Evolutionary conservation across 495 filamentous ascomycete species (phyloP).

Genomic region (Penicillium ucsense): DNA sequence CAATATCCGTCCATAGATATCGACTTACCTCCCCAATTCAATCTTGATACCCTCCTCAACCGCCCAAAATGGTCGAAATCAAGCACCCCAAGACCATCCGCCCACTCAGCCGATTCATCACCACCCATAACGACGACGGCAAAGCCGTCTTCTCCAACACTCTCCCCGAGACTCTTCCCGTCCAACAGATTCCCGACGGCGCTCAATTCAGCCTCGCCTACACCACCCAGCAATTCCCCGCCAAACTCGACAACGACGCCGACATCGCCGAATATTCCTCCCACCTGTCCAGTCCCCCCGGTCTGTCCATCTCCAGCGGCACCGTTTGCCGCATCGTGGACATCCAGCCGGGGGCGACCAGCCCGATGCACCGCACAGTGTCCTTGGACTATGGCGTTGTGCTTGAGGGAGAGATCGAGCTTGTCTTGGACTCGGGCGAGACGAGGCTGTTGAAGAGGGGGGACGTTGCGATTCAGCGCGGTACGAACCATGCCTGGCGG

Average conservation of each 20-base stretch:
- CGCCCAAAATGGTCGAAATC: slow-evolving; percentile 6
- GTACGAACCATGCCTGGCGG: slow-evolving; percentile 33
- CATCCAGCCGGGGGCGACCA: slow-evolving; percentile 54
- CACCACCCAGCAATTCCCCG: slow-evolving; percentile 45
- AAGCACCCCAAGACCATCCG: slow-evolving; percentile 20
- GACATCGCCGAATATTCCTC: slow-evolving; percentile 27
- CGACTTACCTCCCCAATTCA: no score
- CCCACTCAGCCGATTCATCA: slow-evolving; percentile 30
- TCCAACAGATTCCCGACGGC: slow-evolving; percentile 14
- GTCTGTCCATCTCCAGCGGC: slow-evolving; percentile 42
- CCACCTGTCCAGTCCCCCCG: slow-evolving; percentile 33
- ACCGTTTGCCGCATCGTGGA: slow-evolving; percentile 45
- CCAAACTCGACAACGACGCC: slow-evolving; percentile 38
- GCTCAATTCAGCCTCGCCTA: slow-evolving; percentile 31
- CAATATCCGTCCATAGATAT: no score
- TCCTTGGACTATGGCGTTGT: slow-evolving; percentile 66
- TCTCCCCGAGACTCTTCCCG: slow-evolving; percentile 15
- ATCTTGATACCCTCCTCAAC: not conserved
- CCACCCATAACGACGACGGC: slow-evolving; percentile 23
- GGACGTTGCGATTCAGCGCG: slow-evolving; percentile 59
- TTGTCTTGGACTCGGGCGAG: slow-evolving; percentile 54
- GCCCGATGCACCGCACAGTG: slow-evolving; percentile 61
- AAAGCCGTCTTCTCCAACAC: slow-evolving; percentile 23
- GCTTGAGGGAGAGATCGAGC: slow-evolving; percentile 62
- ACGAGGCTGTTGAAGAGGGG: slow-evolving; percentile 56